A percentile compares a stretch with the other conserved stretches of the same genome.
phyloP scores from a whole-genome alignment of 1,139 yeast species.

The Nakaseomyces uthaithaninus region DNA sequence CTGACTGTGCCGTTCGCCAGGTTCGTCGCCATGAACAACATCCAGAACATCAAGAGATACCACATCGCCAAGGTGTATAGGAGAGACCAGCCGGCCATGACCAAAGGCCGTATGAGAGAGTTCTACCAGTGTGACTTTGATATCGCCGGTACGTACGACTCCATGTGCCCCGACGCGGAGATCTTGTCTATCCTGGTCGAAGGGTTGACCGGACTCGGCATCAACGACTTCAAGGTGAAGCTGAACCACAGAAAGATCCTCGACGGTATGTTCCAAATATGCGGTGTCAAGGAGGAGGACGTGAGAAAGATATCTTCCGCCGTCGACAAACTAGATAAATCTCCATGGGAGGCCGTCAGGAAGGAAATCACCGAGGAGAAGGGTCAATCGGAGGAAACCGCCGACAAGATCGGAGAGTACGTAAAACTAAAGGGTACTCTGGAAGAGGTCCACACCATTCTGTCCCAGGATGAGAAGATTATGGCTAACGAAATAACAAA shows the following conservation, averaged over 20 bases:
- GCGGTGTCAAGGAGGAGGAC: constrained; percentile 92
- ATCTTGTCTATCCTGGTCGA: constrained; percentile 71
- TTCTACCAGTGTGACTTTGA: constrained; percentile 98
- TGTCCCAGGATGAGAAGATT: constrained; percentile 51
- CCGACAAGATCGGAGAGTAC: constrained; percentile 84
- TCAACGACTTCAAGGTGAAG: constrained; percentile 81
- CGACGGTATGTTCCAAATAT: constrained; percentile 90
- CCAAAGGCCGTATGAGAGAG: constrained; percentile 98
- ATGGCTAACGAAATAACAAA: constrained; percentile 61
- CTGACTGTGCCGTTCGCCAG: constrained; percentile 97
- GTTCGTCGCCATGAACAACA: constrained; percentile 88
- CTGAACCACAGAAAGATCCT: constrained; percentile 89
- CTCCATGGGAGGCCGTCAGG: constrained; percentile 90
- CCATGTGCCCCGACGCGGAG: constrained; percentile 96
- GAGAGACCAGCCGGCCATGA: constrained; percentile 99
- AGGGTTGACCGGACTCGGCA: constrained; percentile 76
- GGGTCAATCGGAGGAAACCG: constrained; percentile 82
- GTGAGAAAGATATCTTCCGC: constrained; percentile 91
- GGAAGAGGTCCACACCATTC: constrained; percentile 52
- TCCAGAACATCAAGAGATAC: constrained; percentile 81
- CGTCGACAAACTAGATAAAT: constrained; percentile 89
- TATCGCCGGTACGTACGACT: constrained; percentile 83
- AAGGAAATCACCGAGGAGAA: constrained; percentile 88
- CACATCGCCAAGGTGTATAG: constrained; percentile 97
- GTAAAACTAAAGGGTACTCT: constrained; percentile 78